Evolutionary conservation across 148 eudicot species (phyloP).

Genomic region (Silene latifolia): DNA sequence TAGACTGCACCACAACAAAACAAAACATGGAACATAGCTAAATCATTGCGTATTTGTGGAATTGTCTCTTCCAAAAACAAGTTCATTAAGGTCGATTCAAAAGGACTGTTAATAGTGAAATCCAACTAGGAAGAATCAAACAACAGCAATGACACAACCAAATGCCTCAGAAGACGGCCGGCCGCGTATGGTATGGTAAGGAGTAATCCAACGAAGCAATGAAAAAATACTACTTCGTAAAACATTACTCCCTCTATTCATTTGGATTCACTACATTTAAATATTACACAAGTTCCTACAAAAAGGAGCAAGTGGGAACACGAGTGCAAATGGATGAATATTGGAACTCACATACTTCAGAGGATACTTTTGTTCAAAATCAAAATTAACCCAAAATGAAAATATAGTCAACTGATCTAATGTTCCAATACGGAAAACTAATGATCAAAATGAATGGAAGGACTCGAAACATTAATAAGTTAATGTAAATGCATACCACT

Average conservation of each 20-base stretch:
- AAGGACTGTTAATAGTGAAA: background rate
- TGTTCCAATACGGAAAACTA: background rate
- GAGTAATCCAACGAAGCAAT: background rate
- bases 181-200: background rate
- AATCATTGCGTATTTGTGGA: background rate
- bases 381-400: background rate
- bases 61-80: no score
- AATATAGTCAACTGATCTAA: background rate
- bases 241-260: no score
- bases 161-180: no score
- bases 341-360: background rate
- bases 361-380: background rate
- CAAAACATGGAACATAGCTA: background rate
- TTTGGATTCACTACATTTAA: no score
- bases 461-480: no score
- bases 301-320: no score
- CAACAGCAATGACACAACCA: background rate
- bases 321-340: no score
- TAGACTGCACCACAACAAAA: constrained; percentile 38
- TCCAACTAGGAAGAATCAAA: background rate
- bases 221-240: background rate
- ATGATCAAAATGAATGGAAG: background rate
- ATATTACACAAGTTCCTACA: no score
- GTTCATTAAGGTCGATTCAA: background rate
- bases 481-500: constrained; percentile 42